Evolutionary conservation across 2,329 filamentous ascomycete species (phyloP).

Genomic region (Ramularia endophylla): DNA sequence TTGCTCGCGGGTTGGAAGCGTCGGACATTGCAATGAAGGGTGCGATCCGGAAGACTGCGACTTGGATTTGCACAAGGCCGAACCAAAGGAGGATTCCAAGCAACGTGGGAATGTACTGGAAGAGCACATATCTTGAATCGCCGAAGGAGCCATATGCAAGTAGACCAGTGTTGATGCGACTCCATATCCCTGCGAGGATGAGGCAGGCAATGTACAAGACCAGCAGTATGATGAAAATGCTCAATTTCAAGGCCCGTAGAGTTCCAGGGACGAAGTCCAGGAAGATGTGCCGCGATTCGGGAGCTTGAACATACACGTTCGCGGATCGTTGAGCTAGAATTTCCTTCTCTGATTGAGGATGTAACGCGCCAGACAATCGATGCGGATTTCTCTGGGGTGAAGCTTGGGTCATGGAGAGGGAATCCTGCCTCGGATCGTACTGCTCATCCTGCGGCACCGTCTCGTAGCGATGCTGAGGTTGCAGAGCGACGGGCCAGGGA

Average conservation of each 20-base stretch:
- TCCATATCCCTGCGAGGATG: constrained; percentile 67
- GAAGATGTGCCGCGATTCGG: constrained; percentile 21
- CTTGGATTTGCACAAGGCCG: constrained; percentile 69
- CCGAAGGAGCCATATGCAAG: constrained; percentile 64
- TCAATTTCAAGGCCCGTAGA: constrained; percentile 61
- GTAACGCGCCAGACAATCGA: constrained; percentile 6
- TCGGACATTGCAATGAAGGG: constrained; percentile 76
- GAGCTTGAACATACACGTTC: constrained; percentile 31
- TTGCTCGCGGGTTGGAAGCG: constrained; percentile 51
- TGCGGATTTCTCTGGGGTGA: constrained; percentile 15
- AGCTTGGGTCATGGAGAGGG: constrained; percentile 9
- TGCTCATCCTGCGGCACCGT: constrained; percentile 17
- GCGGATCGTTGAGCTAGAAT: constrained; percentile 9
- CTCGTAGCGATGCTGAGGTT: constrained; percentile 17
- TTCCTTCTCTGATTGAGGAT: constrained; percentile 1
- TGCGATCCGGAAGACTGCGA: constrained; percentile 66
- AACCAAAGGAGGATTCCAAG: constrained; percentile 65
- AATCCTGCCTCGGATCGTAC: constrained; percentile 6
- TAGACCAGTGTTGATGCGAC: constrained; percentile 57
- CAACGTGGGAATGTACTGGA: constrained; percentile 77
- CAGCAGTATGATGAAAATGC: constrained; percentile 55
- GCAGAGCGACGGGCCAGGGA: constrained; percentile 5
- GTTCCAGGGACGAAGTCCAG: constrained; percentile 68
- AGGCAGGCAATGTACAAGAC: constrained; percentile 66
- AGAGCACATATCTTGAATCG: constrained; percentile 73